Percentiles rank a stretch among this genome's conserved stretches.
Conservation (phyloP, 2,329 filamentous ascomycete genomes). For the Aureobasidium sp. region DNA sequence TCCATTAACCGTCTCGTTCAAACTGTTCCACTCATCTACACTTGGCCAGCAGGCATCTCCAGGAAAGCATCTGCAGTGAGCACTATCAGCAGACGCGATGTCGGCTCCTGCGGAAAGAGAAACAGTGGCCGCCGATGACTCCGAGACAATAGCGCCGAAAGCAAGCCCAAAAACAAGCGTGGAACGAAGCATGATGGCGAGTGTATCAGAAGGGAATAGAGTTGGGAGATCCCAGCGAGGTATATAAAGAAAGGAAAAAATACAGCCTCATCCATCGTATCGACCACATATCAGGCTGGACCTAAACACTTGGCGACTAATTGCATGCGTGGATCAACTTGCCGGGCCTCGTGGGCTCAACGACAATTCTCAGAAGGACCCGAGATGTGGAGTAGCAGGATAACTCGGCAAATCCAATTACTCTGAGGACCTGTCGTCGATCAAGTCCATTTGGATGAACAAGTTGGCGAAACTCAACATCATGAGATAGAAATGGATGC, state of each 20-base stretch:
- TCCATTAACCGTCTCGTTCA: conserved; percentile 48
- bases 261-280: not conserved
- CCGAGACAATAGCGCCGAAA: not conserved
- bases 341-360: not conserved
- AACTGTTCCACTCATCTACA: conserved; percentile 37
- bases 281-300: not conserved
- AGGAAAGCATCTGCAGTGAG: conserved; percentile 30
- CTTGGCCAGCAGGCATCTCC: conserved; percentile 50
- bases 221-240: not conserved
- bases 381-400: not conserved
- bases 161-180: not conserved
- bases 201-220: not conserved
- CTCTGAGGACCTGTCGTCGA: not conserved
- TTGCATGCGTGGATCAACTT: not conserved
- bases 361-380: not conserved
- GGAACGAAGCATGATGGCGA: not conserved
- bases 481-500: not conserved
- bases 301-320: not conserved
- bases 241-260: not conserved
- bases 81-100: not conserved
- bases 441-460: not conserved
- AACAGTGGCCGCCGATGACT: not conserved
- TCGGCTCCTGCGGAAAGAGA: not conserved
- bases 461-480: not conserved
- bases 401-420: not conserved